Evolutionary conservation across 2,329 filamentous ascomycete species (phyloP).

Genomic region (Hypoxylon sp.): DNA sequence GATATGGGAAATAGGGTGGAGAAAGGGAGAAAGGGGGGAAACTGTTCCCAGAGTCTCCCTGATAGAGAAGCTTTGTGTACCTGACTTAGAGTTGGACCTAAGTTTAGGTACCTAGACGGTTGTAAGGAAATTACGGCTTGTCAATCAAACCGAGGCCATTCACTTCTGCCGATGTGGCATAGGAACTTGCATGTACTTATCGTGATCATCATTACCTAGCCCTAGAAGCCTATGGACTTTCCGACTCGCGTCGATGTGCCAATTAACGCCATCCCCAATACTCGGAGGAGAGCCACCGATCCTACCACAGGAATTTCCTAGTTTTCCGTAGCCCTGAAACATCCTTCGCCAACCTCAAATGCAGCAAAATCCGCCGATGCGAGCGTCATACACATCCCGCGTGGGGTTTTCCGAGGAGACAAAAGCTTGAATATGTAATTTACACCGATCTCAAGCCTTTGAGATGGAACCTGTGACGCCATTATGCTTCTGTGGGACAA

Average conservation of each 20-base stretch:
- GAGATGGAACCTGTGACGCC: slow-evolving; percentile 23
- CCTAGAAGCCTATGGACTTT: slow-evolving; percentile 28
- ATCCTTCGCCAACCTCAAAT: slow-evolving; percentile 26
- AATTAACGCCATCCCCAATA: slow-evolving; percentile 15
- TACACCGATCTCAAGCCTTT: slow-evolving; percentile 15
- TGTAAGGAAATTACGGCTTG: slow-evolving; percentile 14
- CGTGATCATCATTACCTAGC: slow-evolving; percentile 35
- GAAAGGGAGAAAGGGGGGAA: background rate
- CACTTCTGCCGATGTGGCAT: slow-evolving; percentile 2
- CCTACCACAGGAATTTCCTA: slow-evolving; percentile 11
- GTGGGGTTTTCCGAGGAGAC: slow-evolving; percentile 5
- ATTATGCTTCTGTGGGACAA: slow-evolving; percentile 23
- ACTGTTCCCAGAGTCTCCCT: background rate
- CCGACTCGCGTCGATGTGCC: slow-evolving; percentile 15
- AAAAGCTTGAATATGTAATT: slow-evolving; percentile 1
- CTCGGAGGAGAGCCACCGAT: slow-evolving; percentile 18
- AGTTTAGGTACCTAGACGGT: background rate
- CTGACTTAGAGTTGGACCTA: background rate
- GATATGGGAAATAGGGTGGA: background rate
- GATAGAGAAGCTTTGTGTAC: background rate
- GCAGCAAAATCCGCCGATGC: slow-evolving; percentile 26
- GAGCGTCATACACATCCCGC: slow-evolving; percentile 1
- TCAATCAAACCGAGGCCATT: background rate
- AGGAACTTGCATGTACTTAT: slow-evolving; percentile 13
- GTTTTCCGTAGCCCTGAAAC: slow-evolving; percentile 37